These are phyloP conservation scores for Ascobolus immersus DNA, from an alignment of 495 filamentous ascomycete genomes.

Conservation along the genomic window DNA sequence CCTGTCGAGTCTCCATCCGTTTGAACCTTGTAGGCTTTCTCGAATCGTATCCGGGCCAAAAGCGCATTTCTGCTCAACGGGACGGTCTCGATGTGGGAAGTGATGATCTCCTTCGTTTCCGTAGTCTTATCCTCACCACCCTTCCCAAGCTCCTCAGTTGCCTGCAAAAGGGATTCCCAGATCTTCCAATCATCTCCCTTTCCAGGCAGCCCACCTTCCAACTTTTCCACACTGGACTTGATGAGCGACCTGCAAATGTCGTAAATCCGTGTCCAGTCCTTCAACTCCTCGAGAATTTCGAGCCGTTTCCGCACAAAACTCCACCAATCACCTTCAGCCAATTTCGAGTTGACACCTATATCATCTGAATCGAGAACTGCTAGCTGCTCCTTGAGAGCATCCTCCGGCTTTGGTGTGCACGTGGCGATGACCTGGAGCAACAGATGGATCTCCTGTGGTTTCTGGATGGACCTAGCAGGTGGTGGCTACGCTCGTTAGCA, in stretches of 20 bases:
- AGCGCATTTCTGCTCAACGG: conserved; percentile 15
- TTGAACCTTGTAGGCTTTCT: too few species aligned
- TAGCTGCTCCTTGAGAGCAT: conserved; percentile 22
- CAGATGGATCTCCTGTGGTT: conserved; percentile 28
- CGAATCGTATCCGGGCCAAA: conserved; percentile 14
- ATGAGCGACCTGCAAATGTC: conserved; percentile 21
- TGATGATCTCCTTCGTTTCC: conserved; percentile 6
- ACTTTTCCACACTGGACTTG: conserved; percentile 14
- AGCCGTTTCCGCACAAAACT: conserved; percentile 25
- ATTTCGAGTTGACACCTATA: conserved; percentile 25
- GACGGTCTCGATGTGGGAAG: background rate
- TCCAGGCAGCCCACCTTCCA: conserved; percentile 15
- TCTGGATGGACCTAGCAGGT: conserved; percentile 27
- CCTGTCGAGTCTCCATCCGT: too few species aligned
- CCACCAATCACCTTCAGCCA: conserved; percentile 27
- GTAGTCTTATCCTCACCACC: conserved; percentile 3
- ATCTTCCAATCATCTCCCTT: conserved; percentile 30
- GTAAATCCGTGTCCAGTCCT: conserved; percentile 24
- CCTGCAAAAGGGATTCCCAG: conserved; percentile 23
- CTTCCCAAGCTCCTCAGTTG: conserved; percentile 15
- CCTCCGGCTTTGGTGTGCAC: conserved; percentile 18
- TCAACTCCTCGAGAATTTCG: conserved; percentile 19
- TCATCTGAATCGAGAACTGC: conserved; percentile 27
- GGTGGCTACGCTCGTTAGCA: too few species aligned
- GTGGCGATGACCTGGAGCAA: conserved; percentile 17